Evolutionary conservation across 345 rosid species (phyloP).

Genomic region (Linum usitatissimum): DNA sequence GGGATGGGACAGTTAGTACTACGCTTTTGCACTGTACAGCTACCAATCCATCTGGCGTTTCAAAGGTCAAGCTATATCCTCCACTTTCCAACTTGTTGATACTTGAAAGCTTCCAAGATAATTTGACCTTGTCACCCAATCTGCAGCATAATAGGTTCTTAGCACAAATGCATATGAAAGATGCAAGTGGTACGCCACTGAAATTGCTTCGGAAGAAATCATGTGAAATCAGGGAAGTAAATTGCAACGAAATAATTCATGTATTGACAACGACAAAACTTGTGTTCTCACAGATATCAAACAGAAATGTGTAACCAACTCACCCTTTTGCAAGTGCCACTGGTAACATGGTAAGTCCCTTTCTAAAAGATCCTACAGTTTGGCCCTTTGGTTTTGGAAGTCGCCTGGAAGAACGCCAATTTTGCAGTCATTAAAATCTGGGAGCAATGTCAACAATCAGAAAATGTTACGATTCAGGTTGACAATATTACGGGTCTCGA

Average conservation of each 20-base stretch:
- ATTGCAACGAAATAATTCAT: neutral
- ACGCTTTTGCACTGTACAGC: constrained; percentile 59
- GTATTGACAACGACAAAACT: neutral
- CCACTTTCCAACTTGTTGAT: constrained; percentile 52
- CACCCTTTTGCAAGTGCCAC: constrained; percentile 80
- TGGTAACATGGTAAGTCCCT: constrained; percentile 79
- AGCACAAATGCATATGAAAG: constrained; percentile 3
- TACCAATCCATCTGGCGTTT: constrained; percentile 81
- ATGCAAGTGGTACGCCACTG: neutral
- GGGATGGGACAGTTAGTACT: constrained; percentile 78
- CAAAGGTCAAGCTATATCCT: constrained; percentile 58
- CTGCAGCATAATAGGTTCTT: constrained; percentile 32
- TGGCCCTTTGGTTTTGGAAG: constrained; percentile 89
- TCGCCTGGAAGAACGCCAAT: constrained; percentile 35
- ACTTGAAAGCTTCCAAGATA: constrained; percentile 73
- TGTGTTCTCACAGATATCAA: neutral
- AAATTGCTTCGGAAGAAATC: neutral
- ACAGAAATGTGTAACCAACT: neutral
- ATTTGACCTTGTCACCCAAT: constrained; percentile 64
- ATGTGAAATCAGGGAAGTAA: neutral
- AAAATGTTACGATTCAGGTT: constrained; percentile 14
- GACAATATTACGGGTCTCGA: constrained; percentile 60
- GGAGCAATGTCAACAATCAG: neutral
- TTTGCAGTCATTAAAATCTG: constrained; percentile 9
- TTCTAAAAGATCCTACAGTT: constrained; percentile 89